These are phyloP conservation scores for Komagataella ulmi DNA, from an alignment of 805 yeast genomes.

Conservation along the genomic window DNA sequence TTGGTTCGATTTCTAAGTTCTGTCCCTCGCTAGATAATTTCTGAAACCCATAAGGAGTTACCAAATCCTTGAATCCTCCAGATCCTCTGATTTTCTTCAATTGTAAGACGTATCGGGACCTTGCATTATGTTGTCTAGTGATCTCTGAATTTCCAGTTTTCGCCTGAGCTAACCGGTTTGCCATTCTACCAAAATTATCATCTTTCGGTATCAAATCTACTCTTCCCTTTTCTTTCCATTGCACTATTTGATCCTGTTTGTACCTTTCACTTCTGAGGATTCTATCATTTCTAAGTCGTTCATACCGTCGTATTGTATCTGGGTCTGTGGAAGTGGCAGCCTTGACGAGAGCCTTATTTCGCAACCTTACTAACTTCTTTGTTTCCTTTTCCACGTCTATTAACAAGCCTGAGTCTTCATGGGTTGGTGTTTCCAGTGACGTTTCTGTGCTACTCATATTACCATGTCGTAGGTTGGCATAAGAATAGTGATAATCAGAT, in stretches of 20 bases:
- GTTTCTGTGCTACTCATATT: constrained; percentile 1
- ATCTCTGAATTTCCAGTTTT: neutral
- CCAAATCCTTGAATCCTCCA: neutral
- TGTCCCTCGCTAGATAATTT: neutral
- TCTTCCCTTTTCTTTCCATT: neutral
- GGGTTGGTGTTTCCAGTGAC: neutral
- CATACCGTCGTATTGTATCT: constrained; percentile 7
- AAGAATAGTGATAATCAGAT: neutral
- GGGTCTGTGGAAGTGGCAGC: constrained; percentile 12
- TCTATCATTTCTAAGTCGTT: constrained; percentile 10
- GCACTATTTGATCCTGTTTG: neutral
- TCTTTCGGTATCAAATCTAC: neutral
- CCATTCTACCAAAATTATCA: neutral
- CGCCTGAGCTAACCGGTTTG: neutral
- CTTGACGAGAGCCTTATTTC: constrained; percentile 9
- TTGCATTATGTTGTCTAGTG: neutral
- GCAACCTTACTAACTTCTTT: constrained; percentile 6
- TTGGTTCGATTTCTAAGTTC: neutral
- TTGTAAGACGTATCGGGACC: neutral
- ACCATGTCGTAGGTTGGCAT: neutral
- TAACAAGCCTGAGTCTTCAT: neutral
- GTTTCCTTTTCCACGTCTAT: constrained; percentile 8
- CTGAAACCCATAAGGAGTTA: neutral
- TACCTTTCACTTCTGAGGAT: constrained; percentile 4
- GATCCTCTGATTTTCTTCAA: neutral